A percentile compares a stretch with the other conserved stretches of the same genome.
Evolutionary conservation across 108 stramenopile species (phyloP).

Genomic region (Discostella stelligeroides): DNA sequence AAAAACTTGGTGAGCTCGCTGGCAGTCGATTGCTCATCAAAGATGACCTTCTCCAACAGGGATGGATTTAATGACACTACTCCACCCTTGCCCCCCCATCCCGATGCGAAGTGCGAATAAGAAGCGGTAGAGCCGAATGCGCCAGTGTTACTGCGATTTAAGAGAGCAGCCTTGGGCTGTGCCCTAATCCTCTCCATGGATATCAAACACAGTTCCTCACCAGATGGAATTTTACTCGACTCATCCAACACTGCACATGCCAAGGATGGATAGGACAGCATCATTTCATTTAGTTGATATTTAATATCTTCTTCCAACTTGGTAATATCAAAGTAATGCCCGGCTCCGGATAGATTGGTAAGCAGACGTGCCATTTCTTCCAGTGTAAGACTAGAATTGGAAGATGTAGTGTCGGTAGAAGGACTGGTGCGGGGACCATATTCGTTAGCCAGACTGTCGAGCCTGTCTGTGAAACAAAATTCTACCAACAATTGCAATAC

Average conservation of each 20-base stretch:
- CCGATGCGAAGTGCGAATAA: not conserved
- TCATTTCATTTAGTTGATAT: constrained; percentile 28
- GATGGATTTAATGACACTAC: constrained; percentile 32
- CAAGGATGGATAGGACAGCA: constrained; percentile 37
- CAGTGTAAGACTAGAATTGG: not conserved
- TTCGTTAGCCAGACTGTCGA: constrained; percentile 19
- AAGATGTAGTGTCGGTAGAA: not conserved
- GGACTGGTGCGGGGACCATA: not conserved
- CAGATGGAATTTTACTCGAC: constrained; percentile 34
- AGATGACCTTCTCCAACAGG: constrained; percentile 42
- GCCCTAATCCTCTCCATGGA: constrained; percentile 39
- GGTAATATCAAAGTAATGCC: constrained; percentile 46
- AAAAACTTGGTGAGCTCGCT: constrained; percentile 45
- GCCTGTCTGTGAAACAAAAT: constrained; percentile 51
- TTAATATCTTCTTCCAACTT: constrained; percentile 40
- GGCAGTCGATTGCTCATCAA: constrained; percentile 40
- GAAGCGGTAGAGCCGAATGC: not conserved
- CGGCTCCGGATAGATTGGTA: constrained; percentile 33
- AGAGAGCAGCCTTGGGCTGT: constrained; percentile 37
- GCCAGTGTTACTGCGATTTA: constrained; percentile 10
- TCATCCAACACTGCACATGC: constrained; percentile 53
- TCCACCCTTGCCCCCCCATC: constrained; percentile 23
- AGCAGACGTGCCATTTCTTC: constrained; percentile 34
- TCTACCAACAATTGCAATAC: constrained; percentile 51
- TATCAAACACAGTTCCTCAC: constrained; percentile 30